Evolutionary conservation across 2,329 filamentous ascomycete species (phyloP).

Genomic region (Sporothrix inflata): DNA sequence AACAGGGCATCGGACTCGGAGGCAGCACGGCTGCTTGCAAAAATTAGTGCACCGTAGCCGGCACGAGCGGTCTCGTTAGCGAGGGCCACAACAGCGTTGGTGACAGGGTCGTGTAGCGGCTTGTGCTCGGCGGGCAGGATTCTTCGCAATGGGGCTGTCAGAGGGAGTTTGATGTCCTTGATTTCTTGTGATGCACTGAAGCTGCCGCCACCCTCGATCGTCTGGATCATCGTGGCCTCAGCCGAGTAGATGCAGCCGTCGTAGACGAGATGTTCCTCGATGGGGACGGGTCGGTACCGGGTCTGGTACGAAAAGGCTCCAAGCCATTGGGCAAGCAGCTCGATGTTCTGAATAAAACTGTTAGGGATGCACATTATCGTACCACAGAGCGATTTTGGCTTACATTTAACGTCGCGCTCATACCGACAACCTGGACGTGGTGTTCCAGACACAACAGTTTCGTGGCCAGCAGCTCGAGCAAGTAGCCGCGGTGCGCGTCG

Average conservation of each 20-base stretch:
- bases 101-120: conserved; percentile 65
- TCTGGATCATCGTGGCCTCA: conserved; percentile 51
- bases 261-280: conserved; percentile 74
- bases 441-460: conserved; percentile 72
- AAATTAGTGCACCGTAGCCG: conserved; percentile 73
- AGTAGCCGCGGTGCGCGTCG: conserved; percentile 74
- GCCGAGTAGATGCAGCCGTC: conserved; percentile 69
- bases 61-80: conserved; percentile 68
- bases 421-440: conserved; percentile 71
- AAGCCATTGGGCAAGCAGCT: conserved; percentile 70
- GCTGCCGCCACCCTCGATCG: not conserved
- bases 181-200: conserved; percentile 15
- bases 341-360: conserved; percentile 59
- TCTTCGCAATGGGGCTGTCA: conserved; percentile 47
- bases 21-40: conserved; percentile 69
- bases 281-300: conserved; percentile 72
- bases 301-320: conserved; percentile 72
- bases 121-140: conserved; percentile 62
- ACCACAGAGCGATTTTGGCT: not conserved
- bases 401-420: conserved; percentile 75
- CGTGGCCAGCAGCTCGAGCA: conserved; percentile 73
- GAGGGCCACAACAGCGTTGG: conserved; percentile 72
- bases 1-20: conserved; percentile 70
- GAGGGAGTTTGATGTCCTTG: conserved; percentile 24
- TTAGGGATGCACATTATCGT: not conserved